Base-by-base conservation (phyloP, 306 rosid species). In the Vigna nakashimae region DNA sequence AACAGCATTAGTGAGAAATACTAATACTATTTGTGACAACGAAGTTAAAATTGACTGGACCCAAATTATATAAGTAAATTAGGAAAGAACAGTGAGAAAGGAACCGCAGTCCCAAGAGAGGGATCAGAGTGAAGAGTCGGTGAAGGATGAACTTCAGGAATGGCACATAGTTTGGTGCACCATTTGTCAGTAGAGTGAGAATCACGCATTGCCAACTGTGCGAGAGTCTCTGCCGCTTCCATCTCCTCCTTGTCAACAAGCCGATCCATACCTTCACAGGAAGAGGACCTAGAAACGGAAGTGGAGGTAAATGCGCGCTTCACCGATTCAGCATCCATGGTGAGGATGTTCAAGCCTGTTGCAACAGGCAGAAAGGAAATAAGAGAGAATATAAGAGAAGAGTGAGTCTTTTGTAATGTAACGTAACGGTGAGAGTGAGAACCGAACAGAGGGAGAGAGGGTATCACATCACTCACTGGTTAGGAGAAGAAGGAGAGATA, bases 211-310 rank as follows among this genome's bases (percentile, higher is more conserved):
- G 94, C 97, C 57, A 90, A 73, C 16, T 79, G 82, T 2, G 99
- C 91, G 73, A 96, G 87, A 66, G 96, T 94, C 92, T 91, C 98
- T 43, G 99, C 99, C 80, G 97, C 99, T 84, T 92, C 93, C 57
- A 95, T 82, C 90, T 95, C 99, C 84, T 93, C 93, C 16, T 79
- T 85, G 85, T 79, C 77, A 52, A 89, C 87, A 85, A 88, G 64
- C 74, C 63, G 87, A 88, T 89, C 98, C 75, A 74, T 78, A 8
- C 57, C 53, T 1, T 46, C 12, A 8, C 51, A 40, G 0, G 90
- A 18, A 0, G 50, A 65, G 24, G 68, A 59, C 0, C 22, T 9
- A 20, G 60, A 57, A 8, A 87, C 50, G 40, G 66, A 74, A 32
- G 67, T 51, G 43, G 75, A 74, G 62, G 81, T 87, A 26, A 86